phyloP scores from a whole-genome alignment of 2,329 filamentous ascomycete genomes.

The Cyanodermella asteris region DNA sequence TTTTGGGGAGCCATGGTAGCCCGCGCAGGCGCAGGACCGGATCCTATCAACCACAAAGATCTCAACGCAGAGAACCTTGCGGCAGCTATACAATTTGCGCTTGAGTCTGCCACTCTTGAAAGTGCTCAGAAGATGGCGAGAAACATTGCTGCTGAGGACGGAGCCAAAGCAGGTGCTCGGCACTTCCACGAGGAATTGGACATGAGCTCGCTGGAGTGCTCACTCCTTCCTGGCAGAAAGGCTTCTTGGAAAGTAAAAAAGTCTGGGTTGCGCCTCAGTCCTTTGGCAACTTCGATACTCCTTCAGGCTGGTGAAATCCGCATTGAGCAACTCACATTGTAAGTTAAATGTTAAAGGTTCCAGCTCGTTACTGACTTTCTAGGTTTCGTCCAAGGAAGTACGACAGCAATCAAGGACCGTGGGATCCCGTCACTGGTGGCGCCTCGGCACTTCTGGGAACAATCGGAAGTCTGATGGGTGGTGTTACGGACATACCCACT shows the following conservation, averaged over 20 bases:
- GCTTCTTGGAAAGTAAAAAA: slow-evolving; percentile 57
- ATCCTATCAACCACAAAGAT: slow-evolving; percentile 45
- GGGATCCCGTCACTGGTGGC: slow-evolving; percentile 57
- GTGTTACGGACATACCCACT: slow-evolving; percentile 49
- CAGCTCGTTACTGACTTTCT: slow-evolving; percentile 8
- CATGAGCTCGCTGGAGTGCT: slow-evolving; percentile 44
- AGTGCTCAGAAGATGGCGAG: slow-evolving; percentile 36
- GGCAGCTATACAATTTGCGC: slow-evolving; percentile 37
- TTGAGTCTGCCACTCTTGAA: slow-evolving; percentile 36
- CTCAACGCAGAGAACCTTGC: slow-evolving; percentile 45
- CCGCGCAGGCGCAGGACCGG: slow-evolving; percentile 47
- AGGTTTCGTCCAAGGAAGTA: slow-evolving; percentile 42
- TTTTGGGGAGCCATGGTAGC: slow-evolving; percentile 67
- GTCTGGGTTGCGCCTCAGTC: slow-evolving; percentile 44
- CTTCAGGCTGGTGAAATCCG: slow-evolving; percentile 41
- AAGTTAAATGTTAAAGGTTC: slow-evolving; percentile 17
- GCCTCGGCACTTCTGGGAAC: slow-evolving; percentile 63
- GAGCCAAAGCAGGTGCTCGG: slow-evolving; percentile 39
- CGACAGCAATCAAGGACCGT: slow-evolving; percentile 55
- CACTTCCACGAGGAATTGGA: slow-evolving; percentile 52
- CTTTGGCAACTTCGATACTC: slow-evolving; percentile 49
- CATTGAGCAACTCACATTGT: slow-evolving; percentile 54
- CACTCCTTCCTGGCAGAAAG: slow-evolving; percentile 41
- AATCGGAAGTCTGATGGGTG: slow-evolving; percentile 60
- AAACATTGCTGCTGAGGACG: slow-evolving; percentile 44